Conservation (phyloP, 306 rosid species). For the Cucurbita pepo region DNA sequence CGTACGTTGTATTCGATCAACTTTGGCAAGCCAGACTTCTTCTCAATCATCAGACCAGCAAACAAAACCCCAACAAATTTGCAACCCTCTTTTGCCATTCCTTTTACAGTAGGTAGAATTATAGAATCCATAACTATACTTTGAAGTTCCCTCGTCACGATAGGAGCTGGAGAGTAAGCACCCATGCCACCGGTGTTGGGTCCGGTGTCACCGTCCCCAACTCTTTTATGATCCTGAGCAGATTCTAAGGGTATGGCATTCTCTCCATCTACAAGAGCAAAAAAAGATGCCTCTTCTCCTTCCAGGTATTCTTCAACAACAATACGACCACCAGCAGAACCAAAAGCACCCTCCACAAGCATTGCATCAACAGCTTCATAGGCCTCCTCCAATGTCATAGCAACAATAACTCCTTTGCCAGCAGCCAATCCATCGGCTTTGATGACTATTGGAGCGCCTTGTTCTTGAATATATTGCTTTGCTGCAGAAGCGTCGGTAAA, state of each 20-base stretch:
- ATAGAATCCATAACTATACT: constrained; percentile 68
- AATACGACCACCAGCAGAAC: constrained; percentile 73
- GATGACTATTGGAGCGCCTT: constrained; percentile 76
- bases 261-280: constrained; percentile 88
- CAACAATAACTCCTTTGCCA: constrained; percentile 88
- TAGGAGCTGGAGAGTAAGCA: constrained; percentile 89
- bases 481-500: constrained; percentile 69
- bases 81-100: constrained; percentile 84
- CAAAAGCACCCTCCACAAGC: constrained; percentile 75
- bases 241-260: constrained; percentile 89
- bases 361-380: constrained; percentile 80
- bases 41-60: constrained; percentile 96
- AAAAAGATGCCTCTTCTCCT: constrained; percentile 93
- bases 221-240: constrained; percentile 95
- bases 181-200: constrained; percentile 99
- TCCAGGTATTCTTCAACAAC: constrained; percentile 84
- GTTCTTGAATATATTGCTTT: constrained; percentile 62
- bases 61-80: constrained; percentile 85
- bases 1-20: constrained; percentile 92
- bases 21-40: constrained; percentile 83
- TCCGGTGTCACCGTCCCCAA: constrained; percentile 88
- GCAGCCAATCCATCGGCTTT: constrained; percentile 98
- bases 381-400: constrained; percentile 69
- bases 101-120: constrained; percentile 79
- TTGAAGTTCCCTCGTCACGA: constrained; percentile 70